A percentile compares a stretch with the other conserved stretches of the same genome.
These are phyloP conservation scores for Delitschia confertaspora DNA, from an alignment of 495 filamentous ascomycete genomes.

Conservation along the genomic window DNA sequence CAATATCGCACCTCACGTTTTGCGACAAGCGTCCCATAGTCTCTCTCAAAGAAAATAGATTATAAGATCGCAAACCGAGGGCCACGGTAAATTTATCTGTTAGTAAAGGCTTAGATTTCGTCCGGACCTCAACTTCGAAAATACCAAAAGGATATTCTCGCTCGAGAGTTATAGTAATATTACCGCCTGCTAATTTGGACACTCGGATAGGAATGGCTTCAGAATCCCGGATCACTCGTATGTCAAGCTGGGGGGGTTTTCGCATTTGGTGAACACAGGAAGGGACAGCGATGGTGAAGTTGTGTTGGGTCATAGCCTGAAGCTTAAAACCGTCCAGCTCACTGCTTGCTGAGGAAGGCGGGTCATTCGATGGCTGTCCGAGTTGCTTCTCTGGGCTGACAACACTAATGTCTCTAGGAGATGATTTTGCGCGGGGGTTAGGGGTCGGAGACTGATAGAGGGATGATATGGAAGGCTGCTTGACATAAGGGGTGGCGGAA, in stretches of 20 bases:
- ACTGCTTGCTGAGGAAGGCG: not conserved
- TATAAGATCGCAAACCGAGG: conserved; percentile 56
- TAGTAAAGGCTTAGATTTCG: conserved; percentile 43
- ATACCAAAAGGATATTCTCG: conserved; percentile 51
- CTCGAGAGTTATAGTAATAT: conserved; percentile 49
- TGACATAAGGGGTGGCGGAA: too few relatives aligned
- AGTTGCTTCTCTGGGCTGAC: not conserved
- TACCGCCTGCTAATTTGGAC: conserved; percentile 48
- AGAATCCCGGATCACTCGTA: conserved; percentile 42
- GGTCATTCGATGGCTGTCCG: not conserved
- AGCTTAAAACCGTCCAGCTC: conserved; percentile 46
- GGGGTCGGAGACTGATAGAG: too few relatives aligned
- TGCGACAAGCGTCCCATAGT: conserved; percentile 4
- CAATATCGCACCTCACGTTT: conserved; percentile 5
- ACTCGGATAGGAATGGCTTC: conserved; percentile 42
- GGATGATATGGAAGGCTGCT: too few relatives aligned
- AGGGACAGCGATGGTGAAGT: conserved; percentile 51
- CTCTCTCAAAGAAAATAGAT: conserved; percentile 45
- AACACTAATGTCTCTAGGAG: conserved; percentile 4
- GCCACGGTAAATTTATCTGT: conserved; percentile 48
- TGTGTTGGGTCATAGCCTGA: conserved; percentile 52
- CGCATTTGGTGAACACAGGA: conserved; percentile 38
- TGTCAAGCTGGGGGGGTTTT: conserved; percentile 44
- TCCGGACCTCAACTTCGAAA: conserved; percentile 49
- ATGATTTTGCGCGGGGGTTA: too few relatives aligned